Evolutionary conservation across 768 basidiomycete species (phyloP).

Genomic region (Suillus paluster): DNA sequence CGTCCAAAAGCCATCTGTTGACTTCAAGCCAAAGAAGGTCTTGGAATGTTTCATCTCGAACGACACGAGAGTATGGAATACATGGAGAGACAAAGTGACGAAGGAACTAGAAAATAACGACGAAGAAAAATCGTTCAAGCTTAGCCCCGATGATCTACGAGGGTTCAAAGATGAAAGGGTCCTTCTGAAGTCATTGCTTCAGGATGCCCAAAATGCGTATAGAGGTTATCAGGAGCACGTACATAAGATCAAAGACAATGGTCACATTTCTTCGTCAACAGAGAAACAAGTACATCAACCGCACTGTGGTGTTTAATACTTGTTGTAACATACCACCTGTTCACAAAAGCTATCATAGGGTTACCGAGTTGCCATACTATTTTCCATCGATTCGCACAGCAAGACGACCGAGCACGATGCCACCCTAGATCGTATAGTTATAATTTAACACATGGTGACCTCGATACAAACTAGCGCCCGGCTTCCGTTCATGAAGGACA

Average conservation of each 20-base stretch:
- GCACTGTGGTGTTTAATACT: not conserved
- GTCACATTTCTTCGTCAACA: not conserved
- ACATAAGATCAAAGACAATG: not conserved
- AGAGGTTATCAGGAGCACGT: not conserved
- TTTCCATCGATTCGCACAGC: not conserved
- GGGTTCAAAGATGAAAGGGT: not conserved
- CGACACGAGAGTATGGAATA: conserved; percentile 30
- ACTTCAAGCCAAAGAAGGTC: conserved; percentile 9
- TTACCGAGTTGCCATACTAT: too few relatives aligned
- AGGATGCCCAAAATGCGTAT: not conserved
- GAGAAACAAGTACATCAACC: not conserved
- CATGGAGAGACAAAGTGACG: conserved; percentile 29
- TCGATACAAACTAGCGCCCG: not conserved
- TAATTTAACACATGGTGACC: not conserved
- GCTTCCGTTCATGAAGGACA: not conserved
- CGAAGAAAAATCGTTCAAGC: not conserved
- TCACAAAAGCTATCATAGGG: not conserved
- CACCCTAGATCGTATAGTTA: not conserved
- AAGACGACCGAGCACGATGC: not conserved
- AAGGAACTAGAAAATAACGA: conserved; percentile 21
- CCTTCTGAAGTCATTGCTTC: conserved; percentile 1
- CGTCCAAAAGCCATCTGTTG: conserved; percentile 2
- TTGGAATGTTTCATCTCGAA: conserved; percentile 29
- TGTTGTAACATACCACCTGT: not conserved
- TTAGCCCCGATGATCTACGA: not conserved